Percentiles rank a stretch among this genome's conserved stretches.
Evolutionary conservation across 805 yeast genomes (phyloP).

Genomic region (Kuraishia ogatae): DNA sequence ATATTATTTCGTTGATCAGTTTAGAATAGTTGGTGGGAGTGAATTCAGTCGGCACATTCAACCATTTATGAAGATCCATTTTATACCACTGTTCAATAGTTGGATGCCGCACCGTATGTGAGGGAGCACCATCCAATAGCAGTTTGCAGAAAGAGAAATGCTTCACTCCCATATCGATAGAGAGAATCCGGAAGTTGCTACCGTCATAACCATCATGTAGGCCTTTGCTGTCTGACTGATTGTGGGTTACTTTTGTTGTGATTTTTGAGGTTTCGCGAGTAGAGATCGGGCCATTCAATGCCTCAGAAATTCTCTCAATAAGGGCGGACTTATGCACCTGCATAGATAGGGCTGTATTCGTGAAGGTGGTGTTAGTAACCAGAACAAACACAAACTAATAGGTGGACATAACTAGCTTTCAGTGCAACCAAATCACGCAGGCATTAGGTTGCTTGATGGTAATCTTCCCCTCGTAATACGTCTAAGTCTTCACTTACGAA

Average conservation of each 20-base stretch:
- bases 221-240: no score
- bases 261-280: no score
- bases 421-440: no score
- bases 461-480: no score
- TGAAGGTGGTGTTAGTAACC: neutral
- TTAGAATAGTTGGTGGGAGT: conserved; percentile 18
- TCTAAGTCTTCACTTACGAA: neutral
- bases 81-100: conserved; percentile 22
- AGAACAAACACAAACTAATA: neutral
- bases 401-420: no score
- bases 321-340: neutral
- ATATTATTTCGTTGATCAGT: conserved; percentile 12
- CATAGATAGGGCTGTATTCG: neutral
- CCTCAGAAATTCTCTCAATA: neutral
- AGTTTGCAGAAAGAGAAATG: conserved; percentile 23
- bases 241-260: neutral
- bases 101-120: conserved; percentile 5
- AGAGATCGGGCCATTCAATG: neutral
- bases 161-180: conserved; percentile 25
- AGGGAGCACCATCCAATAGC: conserved; percentile 1
- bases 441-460: no score
- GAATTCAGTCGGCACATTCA: conserved; percentile 10
- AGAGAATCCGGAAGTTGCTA: conserved; percentile 8
- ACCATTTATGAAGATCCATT: conserved; percentile 18
- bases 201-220: neutral